Evolutionary conservation across 306 rosid genomes (phyloP), one percentile per base, ranked within the genome.

Genomic region (Echinosophora koreensis): DNA sequence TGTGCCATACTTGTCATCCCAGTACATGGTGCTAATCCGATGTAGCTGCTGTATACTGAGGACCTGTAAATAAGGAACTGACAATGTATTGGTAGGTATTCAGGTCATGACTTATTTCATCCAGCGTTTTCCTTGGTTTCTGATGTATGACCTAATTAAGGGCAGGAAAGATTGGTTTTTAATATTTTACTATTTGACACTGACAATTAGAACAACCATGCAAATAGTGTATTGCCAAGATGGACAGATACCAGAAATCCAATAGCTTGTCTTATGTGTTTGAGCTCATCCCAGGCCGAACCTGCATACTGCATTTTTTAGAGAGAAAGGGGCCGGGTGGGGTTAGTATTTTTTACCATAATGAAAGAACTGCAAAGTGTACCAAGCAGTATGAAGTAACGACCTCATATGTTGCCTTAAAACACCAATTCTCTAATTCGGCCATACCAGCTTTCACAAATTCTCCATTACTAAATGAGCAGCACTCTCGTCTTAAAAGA

Each of bases 391-490:
- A 30, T 77, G 59, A 70, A 39, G 70, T 44, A 65, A 77, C 41
- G 73, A 96, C 99, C 90, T 96, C 98, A 78, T 93, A 98, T 1
- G 98, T 84, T 74, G 98, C 99, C 32, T 62, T 86, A 61, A n/a
- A 85, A 78, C 97, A 93, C 99, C 99, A 96, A 63, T 93, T 88
- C 85, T 96, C 99, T 83, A 96, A 79, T 89, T 96, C 99, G 65
- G 96, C 92, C 96, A 96, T 83, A 46, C 99, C 99, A 22, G 98
- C 88, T 85, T 93, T 93, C 79, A 96, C 97, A 80, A 85, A 96
- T 79, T 96, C 99, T 66, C 99, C 99, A 46, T 96, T 96, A 84
- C 99, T 96, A 90, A 96, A 96, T 17, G 99, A 96, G 89, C 99
- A 96, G 82, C 99, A 96, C 88, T 96, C 99, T 0, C 99, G 90